Conservation (phyloP, 257 asterid genomes). For the Ocimum tenuiflorum region DNA sequence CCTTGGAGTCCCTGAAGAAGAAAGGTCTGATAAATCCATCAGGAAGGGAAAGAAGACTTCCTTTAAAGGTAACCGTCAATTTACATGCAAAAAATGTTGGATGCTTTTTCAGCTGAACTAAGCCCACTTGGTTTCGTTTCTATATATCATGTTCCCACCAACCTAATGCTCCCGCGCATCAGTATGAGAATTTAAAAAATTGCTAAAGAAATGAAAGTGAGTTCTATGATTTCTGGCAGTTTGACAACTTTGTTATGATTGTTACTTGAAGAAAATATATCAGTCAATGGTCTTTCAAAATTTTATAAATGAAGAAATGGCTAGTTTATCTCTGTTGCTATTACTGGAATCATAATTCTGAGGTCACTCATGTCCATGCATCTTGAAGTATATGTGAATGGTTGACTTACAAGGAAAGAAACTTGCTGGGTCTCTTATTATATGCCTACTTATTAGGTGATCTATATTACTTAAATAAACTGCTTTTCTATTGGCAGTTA, state of each 20-base stretch:
- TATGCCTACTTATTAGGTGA: background rate
- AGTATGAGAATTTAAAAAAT: background rate
- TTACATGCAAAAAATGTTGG: background rate
- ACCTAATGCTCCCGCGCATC: background rate
- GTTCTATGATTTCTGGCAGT: background rate
- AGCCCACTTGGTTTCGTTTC: background rate
- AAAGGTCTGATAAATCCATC: slow-evolving; percentile 91
- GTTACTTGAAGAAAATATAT: background rate
- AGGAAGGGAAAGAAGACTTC: slow-evolving; percentile 89
- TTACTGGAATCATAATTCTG: background rate
- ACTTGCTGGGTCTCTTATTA: background rate
- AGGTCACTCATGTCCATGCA: slow-evolving; percentile 42
- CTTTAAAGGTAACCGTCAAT: slow-evolving; percentile 56
- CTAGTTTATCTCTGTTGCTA: background rate
- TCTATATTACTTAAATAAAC: background rate
- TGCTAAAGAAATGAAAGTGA: background rate
- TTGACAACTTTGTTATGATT: background rate
- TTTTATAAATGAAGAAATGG: background rate
- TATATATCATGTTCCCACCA: background rate
- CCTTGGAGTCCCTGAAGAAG: slow-evolving; percentile 77
- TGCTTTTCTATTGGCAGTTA: background rate
- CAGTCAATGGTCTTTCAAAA: background rate
- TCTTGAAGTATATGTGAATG: background rate
- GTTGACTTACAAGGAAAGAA: background rate
- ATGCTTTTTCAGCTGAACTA: background rate